Percentiles rank a stretch among this genome's conserved stretches.
Conservation (phyloP, 1,284 basidiomycete species). For the Ganoderma sp. region DNA sequence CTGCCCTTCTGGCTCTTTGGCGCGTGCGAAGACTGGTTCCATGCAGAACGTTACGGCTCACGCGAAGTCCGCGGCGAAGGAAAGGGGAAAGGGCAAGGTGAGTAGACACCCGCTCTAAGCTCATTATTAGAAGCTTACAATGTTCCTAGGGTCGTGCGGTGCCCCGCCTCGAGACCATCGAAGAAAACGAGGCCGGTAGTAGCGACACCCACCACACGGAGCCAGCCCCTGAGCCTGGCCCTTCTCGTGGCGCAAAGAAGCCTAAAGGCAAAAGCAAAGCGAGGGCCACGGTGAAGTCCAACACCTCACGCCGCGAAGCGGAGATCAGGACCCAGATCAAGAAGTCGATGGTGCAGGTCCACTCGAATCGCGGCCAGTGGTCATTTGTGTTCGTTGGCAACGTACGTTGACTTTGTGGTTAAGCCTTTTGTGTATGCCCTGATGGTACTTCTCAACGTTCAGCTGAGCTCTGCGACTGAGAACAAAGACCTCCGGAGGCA, state of each 20-base stretch:
- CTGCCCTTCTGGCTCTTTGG: conserved; percentile 24
- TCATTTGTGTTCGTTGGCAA: conserved; percentile 63
- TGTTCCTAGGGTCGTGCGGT: not conserved
- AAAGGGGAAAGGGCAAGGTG: not conserved
- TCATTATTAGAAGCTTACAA: not conserved
- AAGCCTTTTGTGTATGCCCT: not conserved
- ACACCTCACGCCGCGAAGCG: conserved; percentile 20
- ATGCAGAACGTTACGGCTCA: conserved; percentile 9
- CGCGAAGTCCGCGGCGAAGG: not conserved
- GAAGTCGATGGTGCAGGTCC: conserved; percentile 22
- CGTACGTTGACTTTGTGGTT: conserved; percentile 45
- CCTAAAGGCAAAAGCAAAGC: conserved; percentile 32
- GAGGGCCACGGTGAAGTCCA: conserved; percentile 18
- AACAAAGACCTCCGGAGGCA: conserved; percentile 42
- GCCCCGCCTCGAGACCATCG: conserved; percentile 5
- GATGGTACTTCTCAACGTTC: conserved; percentile 3
- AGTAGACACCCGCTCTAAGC: not conserved
- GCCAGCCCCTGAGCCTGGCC: not conserved
- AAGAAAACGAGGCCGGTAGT: not conserved
- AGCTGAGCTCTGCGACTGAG: conserved; percentile 45
- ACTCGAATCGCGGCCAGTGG: conserved; percentile 25
- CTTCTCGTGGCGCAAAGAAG: conserved; percentile 23
- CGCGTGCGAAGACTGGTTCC: conserved; percentile 14
- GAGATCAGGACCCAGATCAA: conserved; percentile 29
- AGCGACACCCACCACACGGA: conserved; percentile 5